A percentile compares a stretch with the other conserved stretches of the same genome.
These are phyloP conservation scores for Fistulinella prunicolor DNA, from an alignment of 768 basidiomycete species.

Conservation along the genomic window DNA sequence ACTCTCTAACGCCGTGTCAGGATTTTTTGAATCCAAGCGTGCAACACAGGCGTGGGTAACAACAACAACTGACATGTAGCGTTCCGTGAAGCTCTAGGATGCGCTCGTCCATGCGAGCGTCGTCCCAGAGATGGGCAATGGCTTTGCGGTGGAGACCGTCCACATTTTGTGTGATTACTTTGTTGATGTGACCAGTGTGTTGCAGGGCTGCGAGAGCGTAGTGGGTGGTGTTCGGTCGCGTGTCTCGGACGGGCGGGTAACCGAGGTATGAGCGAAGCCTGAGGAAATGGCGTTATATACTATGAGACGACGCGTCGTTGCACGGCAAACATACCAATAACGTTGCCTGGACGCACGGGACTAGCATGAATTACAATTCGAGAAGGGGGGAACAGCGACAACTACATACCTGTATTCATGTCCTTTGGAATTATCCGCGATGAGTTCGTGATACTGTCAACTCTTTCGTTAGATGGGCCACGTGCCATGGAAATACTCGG, in stretches of 20 bases:
- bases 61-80: conserved; percentile 57
- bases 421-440: conserved; percentile 69
- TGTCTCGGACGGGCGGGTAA: conserved; percentile 82
- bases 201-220: conserved; percentile 83
- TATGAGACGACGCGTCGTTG: background rate
- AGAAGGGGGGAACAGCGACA: background rate
- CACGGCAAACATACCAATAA: conserved; percentile 58
- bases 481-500: background rate
- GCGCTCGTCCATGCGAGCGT: conserved; percentile 32
- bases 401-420: conserved; percentile 61
- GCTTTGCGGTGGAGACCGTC: conserved; percentile 92
- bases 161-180: conserved; percentile 87
- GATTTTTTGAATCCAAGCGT: no score
- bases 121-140: conserved; percentile 43
- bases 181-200: conserved; percentile 55
- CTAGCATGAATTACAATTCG: conserved; percentile 4
- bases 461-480: conserved; percentile 9
- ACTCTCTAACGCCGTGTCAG: conserved; percentile 48
- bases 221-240: conserved; percentile 87
- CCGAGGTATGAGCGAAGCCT: conserved; percentile 76
- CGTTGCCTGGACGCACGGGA: conserved; percentile 54
- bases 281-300: background rate
- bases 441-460: conserved; percentile 71
- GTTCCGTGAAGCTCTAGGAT: conserved; percentile 90
- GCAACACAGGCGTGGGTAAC: no score